These are phyloP conservation scores for Crithidia mellificae DNA, from an alignment of 208 protist genomes.

Conservation along the genomic window DNA sequence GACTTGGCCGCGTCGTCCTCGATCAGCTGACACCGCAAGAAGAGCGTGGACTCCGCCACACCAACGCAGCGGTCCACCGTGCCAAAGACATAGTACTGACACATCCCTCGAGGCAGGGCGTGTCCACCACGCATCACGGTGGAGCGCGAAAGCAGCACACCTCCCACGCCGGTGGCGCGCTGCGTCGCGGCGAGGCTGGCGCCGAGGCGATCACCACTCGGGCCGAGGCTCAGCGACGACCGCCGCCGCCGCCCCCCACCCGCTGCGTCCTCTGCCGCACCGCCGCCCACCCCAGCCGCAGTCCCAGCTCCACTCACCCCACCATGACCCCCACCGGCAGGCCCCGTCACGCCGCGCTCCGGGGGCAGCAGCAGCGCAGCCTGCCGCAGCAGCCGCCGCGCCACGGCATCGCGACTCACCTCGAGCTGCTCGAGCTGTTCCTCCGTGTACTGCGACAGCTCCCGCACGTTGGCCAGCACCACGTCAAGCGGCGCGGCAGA, in stretches of 20 bases:
- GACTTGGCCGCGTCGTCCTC: constrained; percentile 21
- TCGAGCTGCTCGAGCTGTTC: constrained; percentile 27
- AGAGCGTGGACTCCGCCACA: constrained; percentile 47
- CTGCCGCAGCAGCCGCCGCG: constrained; percentile 33
- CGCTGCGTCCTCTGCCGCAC: background rate
- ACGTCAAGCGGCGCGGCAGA: constrained; percentile 14
- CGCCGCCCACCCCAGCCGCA: background rate
- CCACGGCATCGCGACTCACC: constrained; percentile 15
- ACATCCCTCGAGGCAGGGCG: constrained; percentile 10
- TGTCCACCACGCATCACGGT: constrained; percentile 9
- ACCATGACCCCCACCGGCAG: no score
- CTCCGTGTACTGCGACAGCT: constrained; percentile 22
- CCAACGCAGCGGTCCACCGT: constrained; percentile 60
- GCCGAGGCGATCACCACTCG: background rate
- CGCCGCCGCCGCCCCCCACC: background rate
- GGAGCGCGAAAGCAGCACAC: constrained; percentile 11
- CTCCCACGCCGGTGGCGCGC: background rate
- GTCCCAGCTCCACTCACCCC: background rate
- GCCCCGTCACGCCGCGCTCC: no score
- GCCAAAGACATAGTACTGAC: constrained; percentile 52
- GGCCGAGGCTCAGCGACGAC: background rate
- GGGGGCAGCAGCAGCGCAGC: constrained; percentile 22
- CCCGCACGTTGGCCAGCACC: constrained; percentile 25
- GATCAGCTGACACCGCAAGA: constrained; percentile 53
- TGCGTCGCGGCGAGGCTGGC: background rate